Evolutionary conservation across 2,329 filamentous ascomycete species (phyloP).

Genomic region (Colletotrichum eleusines): DNA sequence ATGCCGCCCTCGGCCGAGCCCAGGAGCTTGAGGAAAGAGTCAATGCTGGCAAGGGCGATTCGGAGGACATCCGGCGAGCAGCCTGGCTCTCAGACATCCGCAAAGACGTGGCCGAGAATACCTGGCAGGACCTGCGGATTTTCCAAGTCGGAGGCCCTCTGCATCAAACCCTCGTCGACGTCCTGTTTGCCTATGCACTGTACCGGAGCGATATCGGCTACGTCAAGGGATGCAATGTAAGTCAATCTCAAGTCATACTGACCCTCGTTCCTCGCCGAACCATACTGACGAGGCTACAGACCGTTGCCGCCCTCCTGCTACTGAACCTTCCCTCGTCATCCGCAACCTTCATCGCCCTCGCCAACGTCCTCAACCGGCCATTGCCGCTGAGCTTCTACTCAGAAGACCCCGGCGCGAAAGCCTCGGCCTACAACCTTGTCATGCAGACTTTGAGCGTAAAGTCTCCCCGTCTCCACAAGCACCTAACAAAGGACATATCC

Average conservation of each 20-base stretch:
- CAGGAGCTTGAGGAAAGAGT: constrained; percentile 70
- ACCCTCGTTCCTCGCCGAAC: constrained; percentile 15
- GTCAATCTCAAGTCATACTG: constrained; percentile 49
- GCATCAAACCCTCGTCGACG: constrained; percentile 75
- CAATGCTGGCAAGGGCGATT: constrained; percentile 61
- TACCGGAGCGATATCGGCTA: constrained; percentile 87
- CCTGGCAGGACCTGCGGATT: constrained; percentile 79
- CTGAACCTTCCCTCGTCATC: constrained; percentile 75
- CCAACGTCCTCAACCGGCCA: constrained; percentile 82
- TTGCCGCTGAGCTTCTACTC: constrained; percentile 82
- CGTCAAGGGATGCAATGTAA: constrained; percentile 78
- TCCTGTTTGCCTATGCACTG: constrained; percentile 83
- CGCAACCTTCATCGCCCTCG: constrained; percentile 76
- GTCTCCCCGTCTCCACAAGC: constrained; percentile 71
- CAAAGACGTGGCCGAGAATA: constrained; percentile 71
- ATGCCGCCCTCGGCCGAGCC: constrained; percentile 77
- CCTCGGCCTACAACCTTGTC: constrained; percentile 76
- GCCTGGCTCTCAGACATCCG: constrained; percentile 74
- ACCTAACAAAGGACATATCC: constrained; percentile 67
- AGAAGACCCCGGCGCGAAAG: constrained; percentile 75
- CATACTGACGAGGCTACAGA: constrained; percentile 57
- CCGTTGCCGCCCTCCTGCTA: constrained; percentile 78
- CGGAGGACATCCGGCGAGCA: constrained; percentile 67
- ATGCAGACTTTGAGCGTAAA: constrained; percentile 76
- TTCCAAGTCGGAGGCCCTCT: constrained; percentile 76